Conservation (phyloP, 768 basidiomycete genomes). For the Scleroderma citrinum region DNA sequence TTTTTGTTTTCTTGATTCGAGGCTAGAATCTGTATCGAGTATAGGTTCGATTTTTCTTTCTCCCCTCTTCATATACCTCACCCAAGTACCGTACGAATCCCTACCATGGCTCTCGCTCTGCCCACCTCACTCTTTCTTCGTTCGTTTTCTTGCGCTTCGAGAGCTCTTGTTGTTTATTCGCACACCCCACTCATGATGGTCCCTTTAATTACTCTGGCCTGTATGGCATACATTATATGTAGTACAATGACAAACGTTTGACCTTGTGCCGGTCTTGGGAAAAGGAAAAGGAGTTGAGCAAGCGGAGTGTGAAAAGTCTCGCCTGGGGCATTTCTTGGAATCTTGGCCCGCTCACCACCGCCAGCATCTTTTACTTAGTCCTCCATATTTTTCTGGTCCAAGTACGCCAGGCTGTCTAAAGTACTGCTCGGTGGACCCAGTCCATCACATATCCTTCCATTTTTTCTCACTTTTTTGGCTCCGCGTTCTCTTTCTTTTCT, state of each 20-base stretch:
- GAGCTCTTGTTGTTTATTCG: slow-evolving; percentile 1
- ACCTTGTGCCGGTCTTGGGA: slow-evolving; percentile 14
- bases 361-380: slow-evolving; percentile 34
- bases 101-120: slow-evolving; percentile 15
- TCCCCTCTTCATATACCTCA: slow-evolving; percentile 18
- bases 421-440: slow-evolving; percentile 26
- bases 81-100: slow-evolving; percentile 19
- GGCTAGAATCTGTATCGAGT: slow-evolving; percentile 25
- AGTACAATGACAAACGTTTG: slow-evolving; percentile 9
- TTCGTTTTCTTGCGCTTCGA: slow-evolving; percentile 1
- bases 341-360: slow-evolving; percentile 25
- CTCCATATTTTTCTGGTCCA: slow-evolving; percentile 31
- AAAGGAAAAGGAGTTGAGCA: slow-evolving; percentile 6
- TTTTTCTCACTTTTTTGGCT: slow-evolving; percentile 14
- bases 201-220: slow-evolving; percentile 11
- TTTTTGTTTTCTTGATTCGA: background rate
- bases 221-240: slow-evolving; percentile 6
- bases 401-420: slow-evolving; percentile 30
- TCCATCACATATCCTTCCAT: slow-evolving; percentile 29
- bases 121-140: slow-evolving; percentile 5
- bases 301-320: slow-evolving; percentile 30
- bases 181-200: background rate
- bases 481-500: slow-evolving; percentile 13
- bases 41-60: too few relatives aligned
- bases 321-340: slow-evolving; percentile 7